These are phyloP conservation scores for Arabidopsis thaliana DNA, from an alignment of 345 rosid genomes.

Conservation along the genomic window TAIR10.1 NC_003076.8:20832001-20832500, in stretches of 20 bases:
- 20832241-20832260: slow-evolving; percentile 94
- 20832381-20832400: slow-evolving; percentile 61
- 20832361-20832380: slow-evolving; percentile 59
- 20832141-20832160: slow-evolving; percentile 29
- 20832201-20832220: slow-evolving; percentile 1
- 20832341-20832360: slow-evolving; percentile 82
- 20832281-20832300: slow-evolving; percentile 93
- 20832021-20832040: too few relatives aligned
- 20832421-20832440: background rate
- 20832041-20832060: background rate
- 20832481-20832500: background rate
- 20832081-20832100: slow-evolving; percentile 6
- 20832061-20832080: slow-evolving; percentile 3
- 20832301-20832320: slow-evolving; percentile 91
- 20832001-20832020: background rate
- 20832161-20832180: slow-evolving; percentile 18
- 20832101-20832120: background rate
- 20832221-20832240: slow-evolving; percentile 75
- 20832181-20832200: background rate
- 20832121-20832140: slow-evolving; percentile 29
- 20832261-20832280: slow-evolving; percentile 60
- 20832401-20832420: slow-evolving; percentile 29
- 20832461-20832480: background rate
- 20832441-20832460: background rate
- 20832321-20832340: slow-evolving; percentile 72